Percentiles rank a stretch among this genome's conserved stretches.
These are phyloP conservation scores for Cornus florida DNA, from an alignment of 148 eudicot genomes.

Conservation along the genomic window DNA sequence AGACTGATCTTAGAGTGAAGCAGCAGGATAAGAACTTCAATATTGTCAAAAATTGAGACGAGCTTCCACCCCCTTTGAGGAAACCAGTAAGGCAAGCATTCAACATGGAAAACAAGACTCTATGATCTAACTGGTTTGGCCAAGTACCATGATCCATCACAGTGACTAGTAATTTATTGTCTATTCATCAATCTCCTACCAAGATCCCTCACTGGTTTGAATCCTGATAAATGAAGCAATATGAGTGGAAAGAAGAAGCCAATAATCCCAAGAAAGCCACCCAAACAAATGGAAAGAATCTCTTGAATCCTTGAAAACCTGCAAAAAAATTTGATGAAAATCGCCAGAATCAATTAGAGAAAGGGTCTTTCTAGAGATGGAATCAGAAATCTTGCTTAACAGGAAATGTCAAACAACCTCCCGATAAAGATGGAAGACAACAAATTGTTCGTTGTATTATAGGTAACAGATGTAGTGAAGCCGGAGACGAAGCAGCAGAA, in stretches of 20 bases:
- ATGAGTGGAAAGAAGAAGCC: slow-evolving; percentile 15
- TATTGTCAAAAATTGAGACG: too few relatives aligned
- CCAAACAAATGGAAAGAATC: slow-evolving; percentile 1
- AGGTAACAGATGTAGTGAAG: not conserved
- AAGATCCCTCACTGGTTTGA: not conserved
- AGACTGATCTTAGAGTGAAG: too few relatives aligned
- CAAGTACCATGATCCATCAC: too few relatives aligned
- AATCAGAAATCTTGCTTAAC: not conserved
- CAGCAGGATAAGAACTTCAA: too few relatives aligned
- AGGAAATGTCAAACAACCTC: not conserved
- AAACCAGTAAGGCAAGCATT: too few relatives aligned
- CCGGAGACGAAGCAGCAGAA: not conserved
- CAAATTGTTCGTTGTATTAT: not conserved
- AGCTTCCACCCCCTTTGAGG: too few relatives aligned
- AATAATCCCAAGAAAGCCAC: slow-evolving; percentile 10
- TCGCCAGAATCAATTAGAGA: not conserved
- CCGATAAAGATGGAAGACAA: not conserved
- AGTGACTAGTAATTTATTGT: not conserved
- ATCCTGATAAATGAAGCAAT: slow-evolving; percentile 9
- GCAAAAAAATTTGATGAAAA: not conserved
- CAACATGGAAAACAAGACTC: too few relatives aligned
- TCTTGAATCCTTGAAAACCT: slow-evolving; percentile 10
- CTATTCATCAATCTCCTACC: not conserved
- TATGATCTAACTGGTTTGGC: too few relatives aligned
- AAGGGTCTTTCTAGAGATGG: not conserved